Percentiles rank a stretch among this genome's conserved stretches.
Evolutionary conservation across 2,329 filamentous ascomycete species (phyloP).

Genomic region (Xylaria sp.): DNA sequence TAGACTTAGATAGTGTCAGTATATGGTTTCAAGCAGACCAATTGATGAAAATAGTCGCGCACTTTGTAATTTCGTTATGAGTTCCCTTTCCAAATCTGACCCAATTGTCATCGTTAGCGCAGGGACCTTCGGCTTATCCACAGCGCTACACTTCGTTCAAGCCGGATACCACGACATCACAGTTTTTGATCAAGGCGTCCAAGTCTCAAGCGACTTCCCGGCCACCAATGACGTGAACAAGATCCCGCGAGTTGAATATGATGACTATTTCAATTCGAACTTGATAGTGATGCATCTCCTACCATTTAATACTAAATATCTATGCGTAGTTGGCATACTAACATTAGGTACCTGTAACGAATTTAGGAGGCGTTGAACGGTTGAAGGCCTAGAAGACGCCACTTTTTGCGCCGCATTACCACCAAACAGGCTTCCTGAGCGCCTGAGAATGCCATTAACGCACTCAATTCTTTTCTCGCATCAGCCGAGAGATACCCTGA

Average conservation of each 20-base stretch:
- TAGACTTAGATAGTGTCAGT: neutral
- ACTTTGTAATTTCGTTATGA: neutral
- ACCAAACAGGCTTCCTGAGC: slow-evolving; percentile 60
- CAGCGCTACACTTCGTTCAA: slow-evolving; percentile 56
- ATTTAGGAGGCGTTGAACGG: slow-evolving; percentile 58
- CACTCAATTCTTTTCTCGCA: slow-evolving; percentile 55
- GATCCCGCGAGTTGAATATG: slow-evolving; percentile 69
- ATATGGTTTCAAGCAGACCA: neutral
- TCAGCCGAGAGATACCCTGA: slow-evolving; percentile 55
- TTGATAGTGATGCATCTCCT: slow-evolving; percentile 55
- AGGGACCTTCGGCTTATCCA: slow-evolving; percentile 54
- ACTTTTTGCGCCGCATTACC: slow-evolving; percentile 64
- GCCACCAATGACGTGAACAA: slow-evolving; percentile 71
- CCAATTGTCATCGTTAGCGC: slow-evolving; percentile 51
- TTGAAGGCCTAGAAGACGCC: slow-evolving; percentile 64
- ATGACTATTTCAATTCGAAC: slow-evolving; percentile 66
- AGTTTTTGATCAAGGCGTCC: slow-evolving; percentile 52
- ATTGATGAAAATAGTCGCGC: neutral
- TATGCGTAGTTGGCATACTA: neutral
- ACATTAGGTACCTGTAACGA: neutral
- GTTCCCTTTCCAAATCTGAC: slow-evolving; percentile 34
- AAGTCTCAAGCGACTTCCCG: slow-evolving; percentile 57
- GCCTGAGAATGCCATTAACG: slow-evolving; percentile 58
- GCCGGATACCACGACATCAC: slow-evolving; percentile 56
- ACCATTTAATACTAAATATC: neutral